Base-by-base conservation (phyloP, 345 rosid species). In the Turritis glabra region DNA sequence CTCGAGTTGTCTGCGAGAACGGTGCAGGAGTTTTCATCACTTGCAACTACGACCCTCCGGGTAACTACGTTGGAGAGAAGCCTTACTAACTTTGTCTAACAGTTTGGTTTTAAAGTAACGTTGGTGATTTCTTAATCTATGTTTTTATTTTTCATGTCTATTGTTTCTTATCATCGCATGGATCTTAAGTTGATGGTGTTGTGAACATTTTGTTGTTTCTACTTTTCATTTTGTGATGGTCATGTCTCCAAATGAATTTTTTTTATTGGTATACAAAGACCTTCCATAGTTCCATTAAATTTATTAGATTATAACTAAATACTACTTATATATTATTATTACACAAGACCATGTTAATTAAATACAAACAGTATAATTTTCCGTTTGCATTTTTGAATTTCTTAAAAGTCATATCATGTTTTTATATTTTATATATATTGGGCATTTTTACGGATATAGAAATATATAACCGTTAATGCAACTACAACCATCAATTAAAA, bases 41-140 rank as follows among this genome's bases (percentile, higher is more conserved):
- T 68, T 92, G 98, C 77, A 90, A 90, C 76, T 90, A 92, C 76
- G 95, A 92, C 80, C 98, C 98, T 70, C 98, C 96, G 18, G 98
- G 98, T 69, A 92, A 90, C 75, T 90, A 73, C 61, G 78, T 88
- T 54, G 98, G 98, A 12, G 88, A 92, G 70, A 86, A 77, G 81
- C 98, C 98, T 44, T 88, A 90, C 48, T 92, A 77, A 90, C 22
- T 48, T 26, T 38, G 15, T 18, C 43, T 68, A 67, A 59, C 69
- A 50, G 5, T 60, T 64, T 41, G 33, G 21, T 67, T 67, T 35
- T 58, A 3, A n/a, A 41, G 25, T 10, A 9, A 30, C 18, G 23
- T 17, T 75, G 41, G 57, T 53, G 68, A 21, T 19, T 37, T 15
- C 38, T 29, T 76, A 5, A 32, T 40, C 6, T 41, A 32, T 60